Percentiles rank a stretch among this genome's conserved stretches.
These are phyloP conservation scores for Blepharisma japonicum DNA, from an alignment of 73 alveolate species.

Conservation along the genomic window DNA sequence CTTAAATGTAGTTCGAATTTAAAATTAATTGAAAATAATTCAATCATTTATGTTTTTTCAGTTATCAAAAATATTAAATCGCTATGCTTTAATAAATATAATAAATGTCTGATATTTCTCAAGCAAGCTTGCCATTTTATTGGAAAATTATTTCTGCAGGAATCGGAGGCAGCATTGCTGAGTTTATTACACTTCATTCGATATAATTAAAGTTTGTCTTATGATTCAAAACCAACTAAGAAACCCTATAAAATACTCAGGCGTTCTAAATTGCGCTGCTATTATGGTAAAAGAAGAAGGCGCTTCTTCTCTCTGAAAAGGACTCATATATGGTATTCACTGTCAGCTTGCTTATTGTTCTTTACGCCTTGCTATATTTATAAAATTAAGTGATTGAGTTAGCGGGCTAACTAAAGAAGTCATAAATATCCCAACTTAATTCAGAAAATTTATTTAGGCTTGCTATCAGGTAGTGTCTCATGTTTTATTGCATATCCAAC, in stretches of 20 bases:
- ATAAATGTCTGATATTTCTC: neutral
- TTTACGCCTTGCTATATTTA: conserved; percentile 44
- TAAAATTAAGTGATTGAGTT: conserved; percentile 32
- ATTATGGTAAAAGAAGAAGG: conserved; percentile 31
- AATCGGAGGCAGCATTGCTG: conserved; percentile 23
- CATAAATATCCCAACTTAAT: conserved; percentile 28
- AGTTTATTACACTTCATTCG: conserved; percentile 22
- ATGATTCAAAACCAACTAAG: neutral
- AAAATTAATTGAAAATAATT: too few relatives aligned
- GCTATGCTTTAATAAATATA: too few relatives aligned
- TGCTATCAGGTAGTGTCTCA: conserved; percentile 43
- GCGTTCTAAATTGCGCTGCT: neutral
- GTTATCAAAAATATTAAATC: too few relatives aligned
- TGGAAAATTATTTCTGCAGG: conserved; percentile 13
- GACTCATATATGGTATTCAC: conserved; percentile 49
- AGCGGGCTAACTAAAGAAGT: conserved; percentile 21
- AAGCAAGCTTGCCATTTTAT: neutral
- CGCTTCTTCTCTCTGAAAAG: conserved; percentile 32
- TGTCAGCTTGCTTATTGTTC: conserved; percentile 47
- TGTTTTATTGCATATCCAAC: conserved; percentile 48
- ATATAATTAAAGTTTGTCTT: neutral
- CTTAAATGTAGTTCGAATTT: too few relatives aligned
- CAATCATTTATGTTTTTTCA: too few relatives aligned
- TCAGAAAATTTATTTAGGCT: conserved; percentile 34
- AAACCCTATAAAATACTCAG: neutral